Base-by-base conservation (phyloP, 2,329 filamentous ascomycete genomes). In the Chrysosporium queenslandicum region DNA sequence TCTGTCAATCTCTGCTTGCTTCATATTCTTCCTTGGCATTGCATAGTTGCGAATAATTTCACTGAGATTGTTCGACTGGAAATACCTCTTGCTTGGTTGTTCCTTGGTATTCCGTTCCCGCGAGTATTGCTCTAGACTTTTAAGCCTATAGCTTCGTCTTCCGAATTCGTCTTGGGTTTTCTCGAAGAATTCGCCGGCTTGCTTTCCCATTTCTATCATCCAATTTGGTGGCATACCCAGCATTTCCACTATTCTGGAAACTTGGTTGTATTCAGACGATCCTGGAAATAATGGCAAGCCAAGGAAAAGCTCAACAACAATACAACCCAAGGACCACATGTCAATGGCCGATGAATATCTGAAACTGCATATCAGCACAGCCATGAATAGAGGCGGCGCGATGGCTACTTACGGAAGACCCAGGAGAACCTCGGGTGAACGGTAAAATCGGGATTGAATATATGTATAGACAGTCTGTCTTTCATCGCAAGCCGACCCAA, bases 121-220 rank as follows among this genome's bases (percentile, higher is more conserved):
- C 14, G 92, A 91, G 68, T 97, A 98, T 67, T 96, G 89, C 65
- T 98, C 92, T 87, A 98, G 94, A 59, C 86, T 88, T 75, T 98
- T 98, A 36, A 98, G 75, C 50, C 91, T 82, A 67, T 95, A 96
- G 5, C 84, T 90, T 61, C 89, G 85, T 58, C 92, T 81, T 36
- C 91, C 91, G 64, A 87, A 98, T 64, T 98, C 92, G 64, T 98
- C 92, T 58, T 83, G 81, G 12, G 77, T 77, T 71, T 96, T 96
- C 69, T 98, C 91, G 63, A 95, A 98, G 67, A 98, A 98, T 62
- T 97, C 90, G 41, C 88, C 87, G 0, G 91, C 87, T 68, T 98
- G 92, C 71, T 98, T 98, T 61, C 92, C 92, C 79, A 95, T 94
- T 66, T 98, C 92, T 53, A 98, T 79, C 92, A 98, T 98, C 92